Conservation (phyloP, 176 grass and related monocot genomes). For the Puya raimondii region DNA sequence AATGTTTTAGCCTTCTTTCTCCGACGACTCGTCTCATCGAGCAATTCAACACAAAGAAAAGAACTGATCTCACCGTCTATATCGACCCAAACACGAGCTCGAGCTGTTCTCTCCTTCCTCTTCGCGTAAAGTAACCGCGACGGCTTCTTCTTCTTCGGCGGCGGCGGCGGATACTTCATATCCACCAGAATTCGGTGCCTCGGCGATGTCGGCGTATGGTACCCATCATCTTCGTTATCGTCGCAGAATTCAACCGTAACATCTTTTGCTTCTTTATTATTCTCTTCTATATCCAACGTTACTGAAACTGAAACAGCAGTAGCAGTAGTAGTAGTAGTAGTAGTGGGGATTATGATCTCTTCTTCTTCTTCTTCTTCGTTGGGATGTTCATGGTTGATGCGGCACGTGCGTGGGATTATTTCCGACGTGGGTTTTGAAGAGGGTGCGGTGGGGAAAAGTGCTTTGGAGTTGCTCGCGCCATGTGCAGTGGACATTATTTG, state of each 20-base stretch:
- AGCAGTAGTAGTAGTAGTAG: not conserved
- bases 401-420: no score
- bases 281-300: conserved; percentile 5
- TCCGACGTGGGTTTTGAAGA: no score
- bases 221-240: conserved; percentile 14
- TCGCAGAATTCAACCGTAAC: not conserved
- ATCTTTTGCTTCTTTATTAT: not conserved
- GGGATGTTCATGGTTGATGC: not conserved
- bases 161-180: conserved; percentile 12
- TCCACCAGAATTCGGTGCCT: conserved; percentile 1
- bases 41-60: conserved; percentile 3
- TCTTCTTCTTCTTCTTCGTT: conserved; percentile 2
- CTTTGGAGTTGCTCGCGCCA: no score
- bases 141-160: conserved; percentile 11
- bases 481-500: no score
- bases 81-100: not conserved
- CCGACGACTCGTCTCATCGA: not conserved
- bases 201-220: conserved; percentile 22
- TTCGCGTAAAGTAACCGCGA: conserved; percentile 1
- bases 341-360: not conserved
- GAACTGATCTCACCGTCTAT: conserved; percentile 17
- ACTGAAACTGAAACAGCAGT: not conserved
- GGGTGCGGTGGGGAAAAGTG: no score
- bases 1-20: conserved; percentile 9
- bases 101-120: conserved; percentile 11